phyloP scores from a whole-genome alignment of 441 rosid genomes.

The Daphne laureola region DNA sequence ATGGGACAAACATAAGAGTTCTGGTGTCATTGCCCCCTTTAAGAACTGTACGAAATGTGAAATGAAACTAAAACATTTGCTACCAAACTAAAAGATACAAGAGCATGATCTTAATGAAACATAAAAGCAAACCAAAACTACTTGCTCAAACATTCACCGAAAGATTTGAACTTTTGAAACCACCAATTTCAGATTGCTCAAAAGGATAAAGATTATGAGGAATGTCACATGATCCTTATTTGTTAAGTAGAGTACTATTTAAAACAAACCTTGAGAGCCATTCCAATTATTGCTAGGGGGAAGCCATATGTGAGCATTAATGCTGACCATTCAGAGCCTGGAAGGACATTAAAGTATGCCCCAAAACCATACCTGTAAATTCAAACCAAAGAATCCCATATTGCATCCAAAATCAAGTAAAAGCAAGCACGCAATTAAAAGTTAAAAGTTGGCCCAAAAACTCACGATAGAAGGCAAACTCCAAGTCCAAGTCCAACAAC shows the following conservation, averaged over 20 bases:
- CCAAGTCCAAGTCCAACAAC: constrained; percentile 77
- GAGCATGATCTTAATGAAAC: too few species aligned
- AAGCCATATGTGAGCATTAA: constrained; percentile 92
- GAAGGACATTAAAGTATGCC: constrained; percentile 84
- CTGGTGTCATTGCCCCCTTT: too few species aligned
- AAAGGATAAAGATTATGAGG: neutral
- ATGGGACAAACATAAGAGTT: too few species aligned
- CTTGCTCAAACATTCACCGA: too few species aligned
- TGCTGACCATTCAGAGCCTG: constrained; percentile 98
- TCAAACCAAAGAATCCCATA: constrained; percentile 5
- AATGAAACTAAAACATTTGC: too few species aligned
- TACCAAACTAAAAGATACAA: too few species aligned
- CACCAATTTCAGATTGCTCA: constrained; percentile 7
- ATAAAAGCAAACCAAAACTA: too few species aligned
- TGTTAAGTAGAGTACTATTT: constrained; percentile 5
- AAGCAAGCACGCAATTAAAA: neutral
- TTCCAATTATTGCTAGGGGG: constrained; percentile 93
- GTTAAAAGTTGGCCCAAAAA: constrained; percentile 13
- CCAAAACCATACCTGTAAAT: constrained; percentile 79
- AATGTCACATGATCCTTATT: neutral
- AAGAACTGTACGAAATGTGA: too few species aligned
- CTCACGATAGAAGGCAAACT: constrained; percentile 75
- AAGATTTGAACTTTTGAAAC: neutral
- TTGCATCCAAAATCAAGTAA: constrained; percentile 9
- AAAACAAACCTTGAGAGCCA: constrained; percentile 85